These are phyloP conservation scores for Phyllosticta ampelicida DNA, from an alignment of 2,329 filamentous ascomycete genomes.

Conservation along the genomic window DNA sequence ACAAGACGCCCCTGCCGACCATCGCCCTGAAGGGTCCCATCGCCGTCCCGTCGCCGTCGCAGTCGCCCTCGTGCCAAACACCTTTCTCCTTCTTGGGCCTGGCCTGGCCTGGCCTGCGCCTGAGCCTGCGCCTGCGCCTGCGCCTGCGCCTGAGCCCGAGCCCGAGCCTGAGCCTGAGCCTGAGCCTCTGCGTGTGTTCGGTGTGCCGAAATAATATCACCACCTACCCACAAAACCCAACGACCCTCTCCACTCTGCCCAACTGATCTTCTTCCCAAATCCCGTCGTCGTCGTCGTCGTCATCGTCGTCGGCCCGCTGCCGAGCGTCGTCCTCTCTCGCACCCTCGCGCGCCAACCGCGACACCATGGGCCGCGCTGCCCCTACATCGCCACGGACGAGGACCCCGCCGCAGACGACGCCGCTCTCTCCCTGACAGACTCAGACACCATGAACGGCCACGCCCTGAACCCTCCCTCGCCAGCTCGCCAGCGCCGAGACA, in stretches of 20 bases:
- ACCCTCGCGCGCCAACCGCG: neutral
- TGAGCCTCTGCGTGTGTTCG: no score
- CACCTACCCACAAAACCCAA: neutral
- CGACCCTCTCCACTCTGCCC: neutral
- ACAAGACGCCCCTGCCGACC: neutral
- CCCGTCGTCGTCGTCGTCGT: no score
- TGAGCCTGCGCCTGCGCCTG: no score
- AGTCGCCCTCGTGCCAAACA: neutral
- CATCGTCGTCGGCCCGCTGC: neutral
- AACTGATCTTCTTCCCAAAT: neutral
- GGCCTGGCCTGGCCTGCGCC: no score
- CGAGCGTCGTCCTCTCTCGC: neutral
- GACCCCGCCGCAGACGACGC: constrained; percentile 11
- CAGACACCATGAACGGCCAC: neutral
- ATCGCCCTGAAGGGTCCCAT: neutral
- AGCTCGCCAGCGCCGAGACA: constrained; percentile 9
- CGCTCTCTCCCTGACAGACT: constrained; percentile 18
- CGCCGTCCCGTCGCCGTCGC: no score
- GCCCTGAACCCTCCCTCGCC: neutral
- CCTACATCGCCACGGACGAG: neutral
- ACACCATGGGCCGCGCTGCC: neutral
- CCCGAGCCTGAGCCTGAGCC: no score
- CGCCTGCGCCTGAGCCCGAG: no score
- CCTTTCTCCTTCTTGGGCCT: neutral
- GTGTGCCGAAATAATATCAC: neutral